Conservation (phyloP, 805 yeast genomes). For the Ascoidea tarda region DNA sequence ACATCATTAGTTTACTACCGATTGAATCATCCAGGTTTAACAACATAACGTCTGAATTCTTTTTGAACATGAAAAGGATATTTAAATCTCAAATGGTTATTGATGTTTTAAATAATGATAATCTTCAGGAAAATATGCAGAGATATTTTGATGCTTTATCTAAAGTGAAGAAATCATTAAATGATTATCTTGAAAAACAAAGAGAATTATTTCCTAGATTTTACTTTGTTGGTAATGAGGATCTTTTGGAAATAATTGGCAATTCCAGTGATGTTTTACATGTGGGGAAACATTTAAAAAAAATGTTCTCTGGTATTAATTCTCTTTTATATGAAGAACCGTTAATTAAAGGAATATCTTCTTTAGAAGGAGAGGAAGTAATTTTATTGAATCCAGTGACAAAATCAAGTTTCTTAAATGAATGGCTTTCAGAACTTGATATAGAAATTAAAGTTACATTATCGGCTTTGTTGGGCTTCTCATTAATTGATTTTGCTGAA, state of each 20-base stretch:
- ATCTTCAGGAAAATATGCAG: slow-evolving; percentile 29
- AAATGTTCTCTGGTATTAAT: slow-evolving; percentile 58
- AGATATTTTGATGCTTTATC: slow-evolving; percentile 40
- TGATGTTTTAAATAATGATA: slow-evolving; percentile 39
- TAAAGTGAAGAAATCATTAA: slow-evolving; percentile 48
- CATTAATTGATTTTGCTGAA: slow-evolving; percentile 16
- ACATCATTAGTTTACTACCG: slow-evolving; percentile 51
- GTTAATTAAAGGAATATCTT: slow-evolving; percentile 30
- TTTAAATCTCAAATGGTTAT: slow-evolving; percentile 35
- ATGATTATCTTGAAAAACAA: slow-evolving; percentile 71
- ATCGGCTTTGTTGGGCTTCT: slow-evolving; percentile 17
- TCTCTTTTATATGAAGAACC: slow-evolving; percentile 23
- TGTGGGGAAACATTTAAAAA: slow-evolving; percentile 46
- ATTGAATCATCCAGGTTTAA: slow-evolving; percentile 55
- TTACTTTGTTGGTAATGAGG: slow-evolving; percentile 85
- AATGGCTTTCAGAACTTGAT: slow-evolving; percentile 54
- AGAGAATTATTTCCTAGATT: slow-evolving; percentile 68
- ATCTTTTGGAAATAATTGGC: slow-evolving; percentile 72
- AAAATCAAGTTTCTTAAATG: slow-evolving; percentile 30
- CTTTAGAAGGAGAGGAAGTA: slow-evolving; percentile 56
- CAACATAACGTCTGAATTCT: slow-evolving; percentile 46
- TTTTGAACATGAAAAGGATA: slow-evolving; percentile 32
- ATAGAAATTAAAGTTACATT: slow-evolving; percentile 34
- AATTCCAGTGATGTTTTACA: slow-evolving; percentile 29
- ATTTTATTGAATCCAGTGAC: slow-evolving; percentile 26